A percentile compares a stretch with the other conserved stretches of the same genome.
Evolutionary conservation across 1,284 basidiomycete species (phyloP).

Genomic region (Cerrena zonata): DNA sequence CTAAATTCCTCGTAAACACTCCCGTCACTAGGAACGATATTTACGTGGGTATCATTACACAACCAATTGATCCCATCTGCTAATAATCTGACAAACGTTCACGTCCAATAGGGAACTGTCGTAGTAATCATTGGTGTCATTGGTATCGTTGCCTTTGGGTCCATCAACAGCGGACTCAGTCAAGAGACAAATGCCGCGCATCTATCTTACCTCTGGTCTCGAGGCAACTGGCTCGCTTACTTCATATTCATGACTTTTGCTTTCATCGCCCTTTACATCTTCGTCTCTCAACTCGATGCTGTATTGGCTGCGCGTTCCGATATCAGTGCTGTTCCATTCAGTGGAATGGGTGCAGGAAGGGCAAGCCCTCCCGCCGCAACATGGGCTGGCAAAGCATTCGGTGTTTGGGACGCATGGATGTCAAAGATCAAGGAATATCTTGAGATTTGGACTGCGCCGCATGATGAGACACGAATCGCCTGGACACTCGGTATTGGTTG

Average conservation of each 20-base stretch:
- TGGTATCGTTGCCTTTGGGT: conserved; percentile 81
- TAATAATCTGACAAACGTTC: too few species aligned
- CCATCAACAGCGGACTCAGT: conserved; percentile 71
- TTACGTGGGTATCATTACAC: conserved; percentile 48
- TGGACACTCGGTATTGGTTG: conserved; percentile 90
- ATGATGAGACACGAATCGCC: conserved; percentile 76
- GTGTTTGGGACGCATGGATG: conserved; percentile 44
- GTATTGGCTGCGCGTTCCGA: conserved; percentile 64
- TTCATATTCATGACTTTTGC: conserved; percentile 74
- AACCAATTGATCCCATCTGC: too few species aligned
- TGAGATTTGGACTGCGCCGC: conserved; percentile 70
- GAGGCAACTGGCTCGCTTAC: conserved; percentile 82
- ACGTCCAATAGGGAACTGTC: conserved; percentile 75
- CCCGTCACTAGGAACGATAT: conserved; percentile 78
- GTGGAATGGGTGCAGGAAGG: conserved; percentile 34
- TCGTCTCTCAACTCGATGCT: conserved; percentile 60
- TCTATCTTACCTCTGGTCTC: conserved; percentile 76
- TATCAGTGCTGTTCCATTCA: conserved; percentile 51
- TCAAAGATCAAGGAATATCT: conserved; percentile 53
- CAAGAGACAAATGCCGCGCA: conserved; percentile 65
- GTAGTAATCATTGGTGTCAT: conserved; percentile 78
- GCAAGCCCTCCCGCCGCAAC: conserved; percentile 18
- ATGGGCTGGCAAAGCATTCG: conserved; percentile 27
- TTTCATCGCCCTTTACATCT: conserved; percentile 62
- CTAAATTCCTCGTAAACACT: conserved; percentile 74